A percentile compares a stretch with the other conserved stretches of the same genome.
These are phyloP conservation scores for Xylariaceae sp. DNA, from an alignment of 2,329 filamentous ascomycete genomes.

Conservation along the genomic window DNA sequence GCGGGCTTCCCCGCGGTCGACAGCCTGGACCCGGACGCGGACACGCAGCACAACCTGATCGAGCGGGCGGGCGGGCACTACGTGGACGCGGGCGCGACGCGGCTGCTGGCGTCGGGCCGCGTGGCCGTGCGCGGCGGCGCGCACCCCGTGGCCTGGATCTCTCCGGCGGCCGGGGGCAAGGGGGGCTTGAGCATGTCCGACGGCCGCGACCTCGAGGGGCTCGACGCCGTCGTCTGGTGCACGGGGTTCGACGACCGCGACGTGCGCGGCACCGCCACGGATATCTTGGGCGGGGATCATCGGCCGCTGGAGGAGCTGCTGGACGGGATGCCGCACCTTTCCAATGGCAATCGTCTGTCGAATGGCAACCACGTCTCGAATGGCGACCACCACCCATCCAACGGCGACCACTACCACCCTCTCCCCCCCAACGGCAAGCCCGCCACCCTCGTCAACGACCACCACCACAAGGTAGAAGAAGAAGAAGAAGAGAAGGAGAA, in stretches of 20 bases:
- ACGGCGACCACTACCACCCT: no score
- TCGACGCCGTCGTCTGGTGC: conserved; percentile 33
- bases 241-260: conserved; percentile 30
- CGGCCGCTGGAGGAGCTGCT: no score
- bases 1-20: conserved; percentile 31
- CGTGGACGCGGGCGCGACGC: conserved; percentile 27
- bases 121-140: conserved; percentile 23
- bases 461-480: no score
- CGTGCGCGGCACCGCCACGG: conserved; percentile 17
- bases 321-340: no score
- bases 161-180: conserved; percentile 21
- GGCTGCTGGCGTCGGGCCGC: conserved; percentile 24
- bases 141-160: conserved; percentile 21
- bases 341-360: no score
- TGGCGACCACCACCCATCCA: not conserved
- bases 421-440: no score
- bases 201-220: conserved; percentile 23
- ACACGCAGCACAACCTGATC: conserved; percentile 25
- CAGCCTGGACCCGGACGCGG: conserved; percentile 16
- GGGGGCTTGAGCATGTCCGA: conserved; percentile 27
- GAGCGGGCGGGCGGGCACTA: conserved; percentile 33
- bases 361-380: not conserved
- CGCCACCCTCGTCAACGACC: no score
- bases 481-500: not conserved
- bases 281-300: conserved; percentile 21